Evolutionary conservation across 257 asterid genomes (phyloP).

Genomic region (Parsonsia alboflavescens): DNA sequence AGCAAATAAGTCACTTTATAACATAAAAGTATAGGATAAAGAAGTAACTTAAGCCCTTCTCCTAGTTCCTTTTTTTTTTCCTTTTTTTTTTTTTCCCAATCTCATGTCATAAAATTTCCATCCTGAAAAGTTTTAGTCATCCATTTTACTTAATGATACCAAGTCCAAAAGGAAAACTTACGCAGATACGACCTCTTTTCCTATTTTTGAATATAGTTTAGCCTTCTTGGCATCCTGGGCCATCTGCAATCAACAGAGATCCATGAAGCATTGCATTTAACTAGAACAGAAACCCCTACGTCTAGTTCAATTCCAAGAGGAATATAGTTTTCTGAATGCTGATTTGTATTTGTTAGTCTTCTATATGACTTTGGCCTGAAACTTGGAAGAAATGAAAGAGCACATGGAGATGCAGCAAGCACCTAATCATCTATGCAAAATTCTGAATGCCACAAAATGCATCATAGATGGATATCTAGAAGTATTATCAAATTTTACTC

Average conservation of each 20-base stretch:
- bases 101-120: not conserved
- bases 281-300: not conserved
- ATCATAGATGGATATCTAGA: not conserved
- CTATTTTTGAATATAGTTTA: slow-evolving; percentile 67
- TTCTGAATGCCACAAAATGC: not conserved
- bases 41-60: not conserved
- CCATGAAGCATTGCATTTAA: slow-evolving; percentile 15
- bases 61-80: too few species aligned
- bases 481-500: not conserved
- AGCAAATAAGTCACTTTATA: slow-evolving; percentile 11
- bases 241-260: slow-evolving; percentile 43
- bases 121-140: not conserved
- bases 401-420: not conserved
- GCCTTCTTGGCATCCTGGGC: slow-evolving; percentile 76
- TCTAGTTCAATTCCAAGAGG: not conserved
- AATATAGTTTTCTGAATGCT: not conserved
- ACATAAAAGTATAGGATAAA: not conserved
- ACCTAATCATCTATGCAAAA: not conserved
- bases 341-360: too few species aligned
- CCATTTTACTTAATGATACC: not conserved
- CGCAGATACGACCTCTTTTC: slow-evolving; percentile 95
- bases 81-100: not conserved
- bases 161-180: slow-evolving; percentile 38
- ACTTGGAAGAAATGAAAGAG: not conserved
- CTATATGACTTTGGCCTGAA: not conserved